A percentile compares a stretch with the other conserved stretches of the same genome.
Evolutionary conservation across 2,329 filamentous ascomycete species (phyloP).

Genomic region (Trichoderma pleuroti): DNA sequence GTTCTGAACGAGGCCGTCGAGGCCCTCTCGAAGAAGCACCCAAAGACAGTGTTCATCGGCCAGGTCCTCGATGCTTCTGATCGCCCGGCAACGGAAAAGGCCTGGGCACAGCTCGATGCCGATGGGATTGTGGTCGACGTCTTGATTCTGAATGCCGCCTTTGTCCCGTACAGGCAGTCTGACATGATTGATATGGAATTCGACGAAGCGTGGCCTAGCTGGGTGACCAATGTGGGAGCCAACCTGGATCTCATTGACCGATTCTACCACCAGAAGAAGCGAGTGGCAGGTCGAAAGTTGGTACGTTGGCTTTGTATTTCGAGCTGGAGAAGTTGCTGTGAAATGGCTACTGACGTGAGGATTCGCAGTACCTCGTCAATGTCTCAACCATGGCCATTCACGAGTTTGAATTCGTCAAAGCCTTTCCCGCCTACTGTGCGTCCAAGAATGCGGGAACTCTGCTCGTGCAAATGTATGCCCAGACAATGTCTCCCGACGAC

Average conservation of each 20-base stretch:
- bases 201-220: slow-evolving; percentile 18
- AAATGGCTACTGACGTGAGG: neutral
- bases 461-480: slow-evolving; percentile 34
- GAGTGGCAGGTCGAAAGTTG: slow-evolving; percentile 21
- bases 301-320: slow-evolving; percentile 17
- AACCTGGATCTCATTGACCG: slow-evolving; percentile 23
- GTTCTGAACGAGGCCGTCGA: neutral
- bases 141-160: slow-evolving; percentile 25
- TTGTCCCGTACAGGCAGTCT: neutral
- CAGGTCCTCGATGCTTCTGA: slow-evolving; percentile 25
- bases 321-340: neutral
- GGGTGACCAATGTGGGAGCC: slow-evolving; percentile 18
- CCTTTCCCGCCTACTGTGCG: slow-evolving; percentile 29
- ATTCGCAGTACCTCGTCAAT: neutral
- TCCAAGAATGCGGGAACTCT: slow-evolving; percentile 36
- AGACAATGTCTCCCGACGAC: slow-evolving; percentile 27
- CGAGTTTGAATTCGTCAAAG: slow-evolving; percentile 19
- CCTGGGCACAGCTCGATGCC: slow-evolving; percentile 32
- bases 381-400: slow-evolving; percentile 23
- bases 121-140: slow-evolving; percentile 26
- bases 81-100: slow-evolving; percentile 23
- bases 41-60: slow-evolving; percentile 8
- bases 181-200: slow-evolving; percentile 16
- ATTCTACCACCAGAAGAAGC: slow-evolving; percentile 35
- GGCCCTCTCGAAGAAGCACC: neutral